phyloP scores from a whole-genome alignment of 2,329 filamentous ascomycete genomes.

The Neofusicoccum ribis region DNA sequence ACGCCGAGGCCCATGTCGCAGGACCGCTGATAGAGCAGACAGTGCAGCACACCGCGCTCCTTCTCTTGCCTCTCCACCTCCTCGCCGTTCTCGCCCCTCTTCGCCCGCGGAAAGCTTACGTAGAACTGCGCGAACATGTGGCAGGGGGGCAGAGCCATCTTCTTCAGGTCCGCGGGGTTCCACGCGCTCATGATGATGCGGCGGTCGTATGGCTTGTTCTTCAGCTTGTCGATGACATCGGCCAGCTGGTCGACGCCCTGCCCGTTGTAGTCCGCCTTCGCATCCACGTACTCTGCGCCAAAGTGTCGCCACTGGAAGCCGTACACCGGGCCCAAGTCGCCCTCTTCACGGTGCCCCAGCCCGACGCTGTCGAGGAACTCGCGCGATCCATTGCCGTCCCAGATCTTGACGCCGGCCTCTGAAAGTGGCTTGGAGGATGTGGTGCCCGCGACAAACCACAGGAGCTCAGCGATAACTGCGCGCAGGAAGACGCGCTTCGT shows the following conservation, averaged over 20 bases:
- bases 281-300: slow-evolving; percentile 82
- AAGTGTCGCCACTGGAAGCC: slow-evolving; percentile 99
- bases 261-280: slow-evolving; percentile 77
- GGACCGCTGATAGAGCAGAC: slow-evolving; percentile 86
- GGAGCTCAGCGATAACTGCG: slow-evolving; percentile 85
- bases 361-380: slow-evolving; percentile 86
- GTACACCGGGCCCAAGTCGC: slow-evolving; percentile 93
- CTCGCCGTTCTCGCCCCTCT: slow-evolving; percentile 28
- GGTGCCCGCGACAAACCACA: slow-evolving; percentile 89
- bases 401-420: slow-evolving; percentile 86
- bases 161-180: slow-evolving; percentile 83
- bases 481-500: slow-evolving; percentile 95
- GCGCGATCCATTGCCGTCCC: slow-evolving; percentile 94
- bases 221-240: slow-evolving; percentile 84
- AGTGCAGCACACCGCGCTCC: slow-evolving; percentile 71
- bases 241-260: slow-evolving; percentile 92
- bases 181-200: slow-evolving; percentile 89
- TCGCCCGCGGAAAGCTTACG: slow-evolving; percentile 66
- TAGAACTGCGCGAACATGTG: slow-evolving; percentile 99
- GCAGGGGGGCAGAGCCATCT: slow-evolving; percentile 91
- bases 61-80: slow-evolving; percentile 24
- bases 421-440: slow-evolving; percentile 79
- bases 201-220: slow-evolving; percentile 80
- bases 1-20: slow-evolving; percentile 98
- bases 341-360: slow-evolving; percentile 75